Conservation (phyloP, 2,329 filamentous ascomycete genomes). For the Colletotrichum costaricense region DNA sequence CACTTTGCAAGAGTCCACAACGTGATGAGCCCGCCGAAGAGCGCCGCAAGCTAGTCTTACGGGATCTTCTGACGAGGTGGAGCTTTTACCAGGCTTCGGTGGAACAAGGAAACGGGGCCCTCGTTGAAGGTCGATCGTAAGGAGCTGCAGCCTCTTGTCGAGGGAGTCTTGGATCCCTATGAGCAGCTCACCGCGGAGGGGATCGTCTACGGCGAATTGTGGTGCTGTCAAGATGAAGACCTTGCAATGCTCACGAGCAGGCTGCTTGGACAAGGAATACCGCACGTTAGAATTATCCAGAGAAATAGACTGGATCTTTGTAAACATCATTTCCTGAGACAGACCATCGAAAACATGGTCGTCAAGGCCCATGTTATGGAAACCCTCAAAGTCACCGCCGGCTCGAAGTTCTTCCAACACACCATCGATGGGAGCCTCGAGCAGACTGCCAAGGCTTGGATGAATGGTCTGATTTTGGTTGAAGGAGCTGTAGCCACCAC, state of each 20-base stretch:
- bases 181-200: constrained; percentile 65
- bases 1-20: constrained; percentile 79
- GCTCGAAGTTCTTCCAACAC: constrained; percentile 75
- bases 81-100: constrained; percentile 38
- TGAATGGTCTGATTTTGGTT: constrained; percentile 59
- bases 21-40: constrained; percentile 70
- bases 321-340: constrained; percentile 77
- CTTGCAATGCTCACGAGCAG: constrained; percentile 65
- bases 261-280: constrained; percentile 66
- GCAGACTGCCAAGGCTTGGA: constrained; percentile 68
- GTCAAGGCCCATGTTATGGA: constrained; percentile 78
- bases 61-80: constrained; percentile 44
- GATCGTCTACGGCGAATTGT: constrained; percentile 63
- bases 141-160: constrained; percentile 74
- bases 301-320: constrained; percentile 76
- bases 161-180: constrained; percentile 78
- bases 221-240: constrained; percentile 77
- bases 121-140: constrained; percentile 66
- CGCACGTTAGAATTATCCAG: constrained; percentile 70
- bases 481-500: constrained; percentile 58
- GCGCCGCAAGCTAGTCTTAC: constrained; percentile 60
- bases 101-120: constrained; percentile 32
- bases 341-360: constrained; percentile 79
- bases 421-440: constrained; percentile 76
- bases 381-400: constrained; percentile 73